phyloP scores from a whole-genome alignment of 768 basidiomycete genomes.

The Lentinula raphanica region DNA sequence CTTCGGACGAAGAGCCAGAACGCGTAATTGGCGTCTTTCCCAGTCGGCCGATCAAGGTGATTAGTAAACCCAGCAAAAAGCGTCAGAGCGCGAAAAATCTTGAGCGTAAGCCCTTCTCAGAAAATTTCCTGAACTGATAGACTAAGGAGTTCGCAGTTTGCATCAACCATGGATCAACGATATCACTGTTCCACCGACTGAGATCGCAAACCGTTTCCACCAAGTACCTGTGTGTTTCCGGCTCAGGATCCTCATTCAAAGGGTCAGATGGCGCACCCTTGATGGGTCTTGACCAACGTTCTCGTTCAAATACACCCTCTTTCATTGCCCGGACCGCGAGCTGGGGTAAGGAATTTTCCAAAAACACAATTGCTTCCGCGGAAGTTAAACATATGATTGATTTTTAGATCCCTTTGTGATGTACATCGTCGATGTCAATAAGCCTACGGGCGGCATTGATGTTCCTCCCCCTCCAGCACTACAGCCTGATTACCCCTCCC shows the following conservation, averaged over 20 bases:
- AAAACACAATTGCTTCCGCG: constrained; percentile 14
- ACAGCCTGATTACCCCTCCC: constrained; percentile 85
- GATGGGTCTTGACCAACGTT: constrained; percentile 72
- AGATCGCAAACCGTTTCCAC: constrained; percentile 95
- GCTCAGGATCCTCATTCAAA: constrained; percentile 86
- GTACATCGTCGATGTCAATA: constrained; percentile 94
- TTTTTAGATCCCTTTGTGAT: constrained; percentile 83
- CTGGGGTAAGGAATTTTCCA: constrained; percentile 59
- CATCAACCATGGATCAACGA: constrained; percentile 92
- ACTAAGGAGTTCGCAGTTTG: constrained; percentile 54
- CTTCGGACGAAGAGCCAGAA: constrained; percentile 75
- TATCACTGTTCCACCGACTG: constrained; percentile 93
- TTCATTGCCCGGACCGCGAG: constrained; percentile 87
- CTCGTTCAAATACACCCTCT: constrained; percentile 69
- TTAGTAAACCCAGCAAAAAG: constrained; percentile 98
- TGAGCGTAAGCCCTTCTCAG: constrained; percentile 58
- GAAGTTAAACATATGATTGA: background rate
- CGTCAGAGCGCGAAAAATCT: constrained; percentile 89
- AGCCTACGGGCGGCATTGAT: constrained; percentile 72
- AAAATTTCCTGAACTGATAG: constrained; percentile 13
- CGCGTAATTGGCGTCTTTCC: constrained; percentile 85
- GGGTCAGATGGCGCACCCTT: constrained; percentile 88
- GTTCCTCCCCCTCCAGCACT: constrained; percentile 76
- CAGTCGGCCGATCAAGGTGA: constrained; percentile 94
- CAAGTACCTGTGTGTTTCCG: constrained; percentile 93